Conservation (phyloP, 2,329 filamentous ascomycete genomes). For the Scytalidium sp. region DNA sequence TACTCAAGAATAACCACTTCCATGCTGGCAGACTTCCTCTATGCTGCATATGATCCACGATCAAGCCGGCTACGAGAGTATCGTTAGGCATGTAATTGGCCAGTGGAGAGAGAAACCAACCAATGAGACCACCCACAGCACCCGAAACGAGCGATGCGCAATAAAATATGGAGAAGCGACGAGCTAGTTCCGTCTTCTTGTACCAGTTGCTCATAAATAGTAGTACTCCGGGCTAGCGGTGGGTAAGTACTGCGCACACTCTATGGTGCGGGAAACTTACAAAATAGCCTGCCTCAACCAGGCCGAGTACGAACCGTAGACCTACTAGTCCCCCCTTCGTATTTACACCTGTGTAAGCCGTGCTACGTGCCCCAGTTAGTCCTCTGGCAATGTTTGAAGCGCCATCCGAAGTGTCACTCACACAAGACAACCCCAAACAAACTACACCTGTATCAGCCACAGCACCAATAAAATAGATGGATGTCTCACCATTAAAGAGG, state of each 20-base stretch:
- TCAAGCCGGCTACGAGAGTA: slow-evolving; percentile 10
- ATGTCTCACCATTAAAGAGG: slow-evolving; percentile 26
- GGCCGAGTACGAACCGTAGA: slow-evolving; percentile 46
- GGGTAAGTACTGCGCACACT: neutral
- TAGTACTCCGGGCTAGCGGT: slow-evolving; percentile 40
- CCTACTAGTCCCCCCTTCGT: slow-evolving; percentile 45
- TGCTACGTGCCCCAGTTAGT: slow-evolving; percentile 41
- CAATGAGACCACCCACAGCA: slow-evolving; percentile 45
- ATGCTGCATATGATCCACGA: slow-evolving; percentile 23
- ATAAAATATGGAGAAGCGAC: slow-evolving; percentile 53
- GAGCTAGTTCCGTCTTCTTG: slow-evolving; percentile 46
- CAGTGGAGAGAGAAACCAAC: slow-evolving; percentile 24
- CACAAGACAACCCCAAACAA: slow-evolving; percentile 42
- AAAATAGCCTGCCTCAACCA: slow-evolving; percentile 48
- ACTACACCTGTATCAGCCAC: slow-evolving; percentile 15
- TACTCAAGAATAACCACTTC: slow-evolving; percentile 32
- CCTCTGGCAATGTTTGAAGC: slow-evolving; percentile 52
- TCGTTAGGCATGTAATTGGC: neutral
- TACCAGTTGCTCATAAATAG: slow-evolving; percentile 56
- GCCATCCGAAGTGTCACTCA: slow-evolving; percentile 41
- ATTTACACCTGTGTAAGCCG: slow-evolving; percentile 46
- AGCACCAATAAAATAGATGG: slow-evolving; percentile 29
- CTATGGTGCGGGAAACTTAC: neutral
- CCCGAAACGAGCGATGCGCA: slow-evolving; percentile 52
- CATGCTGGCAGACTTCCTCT: slow-evolving; percentile 39